Evolutionary conservation across 495 filamentous ascomycete species (phyloP), one percentile per base, ranked within the genome.

Genomic region (Neurospora sp.): DNA sequence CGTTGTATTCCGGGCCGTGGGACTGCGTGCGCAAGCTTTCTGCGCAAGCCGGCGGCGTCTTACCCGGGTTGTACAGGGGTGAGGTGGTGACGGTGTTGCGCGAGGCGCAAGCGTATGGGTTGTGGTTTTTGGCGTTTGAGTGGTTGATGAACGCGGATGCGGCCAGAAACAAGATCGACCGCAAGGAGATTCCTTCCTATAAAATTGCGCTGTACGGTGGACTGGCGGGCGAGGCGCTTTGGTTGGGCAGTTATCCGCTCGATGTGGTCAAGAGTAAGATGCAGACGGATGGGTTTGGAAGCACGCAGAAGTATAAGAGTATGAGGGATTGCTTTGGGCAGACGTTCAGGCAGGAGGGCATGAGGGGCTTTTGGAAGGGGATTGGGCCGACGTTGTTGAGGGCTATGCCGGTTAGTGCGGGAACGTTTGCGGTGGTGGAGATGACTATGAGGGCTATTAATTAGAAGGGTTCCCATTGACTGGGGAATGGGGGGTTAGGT

Each of bases 201-300:
- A 97, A 97, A 83, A 88, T 99, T 59, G 96, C 96, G 20, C 84
- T 92, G 9, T 98, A 98, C 79, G 96, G 96, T 75, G 96, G 96
- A 53, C 80, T 98, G 71, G 96, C 96, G 1, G 96, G 96, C 73
- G 96, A 99, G 86, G 92, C 89, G 31, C 86, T 99, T 53, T 99
- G 96, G 96, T 80, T 99, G 74, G 86, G 86, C 45, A 96, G 92
- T 77, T 99, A 99, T 81, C 96, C 96, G 31, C 90, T 99, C 72
- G 96, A 99, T 82, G 96, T 98, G 38, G 83, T 99, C 80, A 99
- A 99, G 92, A 97, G 93, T 82, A 98, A 97, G 89, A 97, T 98
- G 95, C 96, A 99, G 87, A 96, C 89, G 74, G 96, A 99, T 85
- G 94, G 93, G 27, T 94, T 98, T 78, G 86, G 86, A 1, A 59